Conservation (phyloP, 1,139 yeast species). For the Kurtzmaniella natalensis region DNA sequence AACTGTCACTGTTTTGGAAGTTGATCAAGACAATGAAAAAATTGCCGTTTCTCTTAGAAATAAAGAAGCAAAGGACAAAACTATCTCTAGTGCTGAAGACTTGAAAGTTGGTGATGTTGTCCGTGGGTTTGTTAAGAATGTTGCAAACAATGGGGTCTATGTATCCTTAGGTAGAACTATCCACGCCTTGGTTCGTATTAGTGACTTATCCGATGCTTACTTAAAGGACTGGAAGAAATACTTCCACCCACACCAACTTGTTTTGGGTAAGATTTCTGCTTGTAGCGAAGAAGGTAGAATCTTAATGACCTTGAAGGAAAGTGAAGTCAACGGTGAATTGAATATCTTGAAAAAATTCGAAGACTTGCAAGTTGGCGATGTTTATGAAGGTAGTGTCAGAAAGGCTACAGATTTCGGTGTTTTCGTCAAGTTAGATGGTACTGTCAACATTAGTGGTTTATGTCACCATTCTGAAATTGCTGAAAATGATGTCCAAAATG, state of each 20-base stretch:
- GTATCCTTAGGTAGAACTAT: constrained; percentile 70
- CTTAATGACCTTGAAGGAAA: constrained; percentile 75
- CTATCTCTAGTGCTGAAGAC: constrained; percentile 49
- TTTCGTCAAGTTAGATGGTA: constrained; percentile 74
- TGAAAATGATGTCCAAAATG: constrained; percentile 51
- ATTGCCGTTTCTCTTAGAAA: constrained; percentile 63
- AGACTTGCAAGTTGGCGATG: constrained; percentile 66
- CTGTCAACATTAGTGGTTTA: constrained; percentile 73
- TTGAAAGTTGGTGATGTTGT: constrained; percentile 67
- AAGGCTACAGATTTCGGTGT: constrained; percentile 87
- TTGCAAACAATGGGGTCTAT: constrained; percentile 75
- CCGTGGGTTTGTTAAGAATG: constrained; percentile 72
- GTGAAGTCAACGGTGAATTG: constrained; percentile 70
- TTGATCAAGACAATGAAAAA: constrained; percentile 55
- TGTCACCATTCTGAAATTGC: constrained; percentile 87
- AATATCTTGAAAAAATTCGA: constrained; percentile 53
- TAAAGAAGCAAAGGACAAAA: constrained; percentile 48
- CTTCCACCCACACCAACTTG: constrained; percentile 66
- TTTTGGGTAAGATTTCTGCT: constrained; percentile 68
- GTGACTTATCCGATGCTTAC: constrained; percentile 77
- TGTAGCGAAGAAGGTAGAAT: constrained; percentile 63
- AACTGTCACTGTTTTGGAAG: constrained; percentile 54
- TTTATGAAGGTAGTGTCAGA: constrained; percentile 76
- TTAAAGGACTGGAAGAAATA: constrained; percentile 85
- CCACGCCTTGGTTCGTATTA: constrained; percentile 76